Evolutionary conservation across 2,329 filamentous ascomycete genomes (phyloP).

Genomic region (Aspergillus sp.): DNA sequence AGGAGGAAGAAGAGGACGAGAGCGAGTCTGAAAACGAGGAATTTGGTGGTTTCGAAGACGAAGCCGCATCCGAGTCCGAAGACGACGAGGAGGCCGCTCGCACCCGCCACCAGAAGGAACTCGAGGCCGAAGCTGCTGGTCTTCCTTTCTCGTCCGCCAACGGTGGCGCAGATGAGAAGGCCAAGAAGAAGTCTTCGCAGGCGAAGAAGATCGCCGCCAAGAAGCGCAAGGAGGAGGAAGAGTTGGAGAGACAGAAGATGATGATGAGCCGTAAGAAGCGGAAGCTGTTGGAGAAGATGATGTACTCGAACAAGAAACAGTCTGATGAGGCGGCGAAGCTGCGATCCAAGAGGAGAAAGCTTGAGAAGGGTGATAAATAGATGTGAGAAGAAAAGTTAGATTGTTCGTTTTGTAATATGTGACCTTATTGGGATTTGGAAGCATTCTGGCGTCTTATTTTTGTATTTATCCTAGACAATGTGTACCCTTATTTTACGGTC

Average conservation of each 20-base stretch:
- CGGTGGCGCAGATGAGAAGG: conserved; percentile 50
- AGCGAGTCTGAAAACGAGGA: conserved; percentile 40
- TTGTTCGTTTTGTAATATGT: conserved; percentile 7
- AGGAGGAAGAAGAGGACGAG: conserved; percentile 43
- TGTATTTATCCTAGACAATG: neutral
- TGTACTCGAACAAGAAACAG: conserved; percentile 89
- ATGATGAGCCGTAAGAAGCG: conserved; percentile 98
- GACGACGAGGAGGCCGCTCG: conserved; percentile 58
- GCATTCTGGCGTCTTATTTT: conserved; percentile 10
- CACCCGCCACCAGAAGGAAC: conserved; percentile 73
- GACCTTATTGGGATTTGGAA: conserved; percentile 14
- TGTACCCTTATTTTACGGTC: too few species aligned
- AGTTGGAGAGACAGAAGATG: conserved; percentile 87
- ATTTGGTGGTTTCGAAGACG: conserved; percentile 48
- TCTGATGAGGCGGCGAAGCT: conserved; percentile 83
- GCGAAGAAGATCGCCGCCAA: conserved; percentile 62
- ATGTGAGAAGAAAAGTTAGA: conserved; percentile 17
- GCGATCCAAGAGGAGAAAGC: conserved; percentile 79
- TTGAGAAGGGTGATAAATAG: conserved; percentile 56
- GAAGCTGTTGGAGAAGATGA: conserved; percentile 96
- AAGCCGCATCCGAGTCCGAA: conserved; percentile 42
- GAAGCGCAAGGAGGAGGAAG: conserved; percentile 67
- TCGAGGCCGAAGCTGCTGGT: conserved; percentile 85
- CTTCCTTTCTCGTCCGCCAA: conserved; percentile 38
- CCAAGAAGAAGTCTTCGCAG: conserved; percentile 64